phyloP scores from a whole-genome alignment of 306 rosid species.

The Lathyrus sativus region DNA sequence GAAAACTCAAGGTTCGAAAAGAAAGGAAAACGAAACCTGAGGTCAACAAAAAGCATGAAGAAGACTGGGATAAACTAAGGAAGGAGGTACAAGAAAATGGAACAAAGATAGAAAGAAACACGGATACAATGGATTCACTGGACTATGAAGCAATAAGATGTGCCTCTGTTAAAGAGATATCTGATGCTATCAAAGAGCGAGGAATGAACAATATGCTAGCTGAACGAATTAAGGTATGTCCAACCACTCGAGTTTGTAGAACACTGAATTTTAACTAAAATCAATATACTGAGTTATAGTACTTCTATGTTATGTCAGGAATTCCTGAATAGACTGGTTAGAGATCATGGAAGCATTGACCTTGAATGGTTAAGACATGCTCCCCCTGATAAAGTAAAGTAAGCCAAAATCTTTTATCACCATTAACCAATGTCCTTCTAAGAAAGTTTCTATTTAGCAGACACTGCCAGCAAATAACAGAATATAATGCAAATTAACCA shows the following conservation, averaged over 20 bases:
- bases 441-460: conserved; percentile 22
- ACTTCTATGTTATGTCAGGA: conserved; percentile 56
- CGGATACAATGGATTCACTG: conserved; percentile 72
- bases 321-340: conserved; percentile 73
- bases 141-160: conserved; percentile 81
- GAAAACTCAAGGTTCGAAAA: conserved; percentile 50
- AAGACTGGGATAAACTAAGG: conserved; percentile 83
- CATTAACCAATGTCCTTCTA: conserved; percentile 7
- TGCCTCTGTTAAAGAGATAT: conserved; percentile 62
- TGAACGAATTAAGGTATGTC: conserved; percentile 77
- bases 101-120: conserved; percentile 48
- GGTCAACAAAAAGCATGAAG: conserved; percentile 45
- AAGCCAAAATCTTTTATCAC: conserved; percentile 42
- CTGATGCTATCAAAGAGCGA: conserved; percentile 66
- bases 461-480: conserved; percentile 13
- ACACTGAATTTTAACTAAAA: conserved; percentile 17
- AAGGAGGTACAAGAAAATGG: conserved; percentile 54
- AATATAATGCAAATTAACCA: conserved; percentile 35
- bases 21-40: conserved; percentile 50
- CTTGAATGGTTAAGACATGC: conserved; percentile 96
- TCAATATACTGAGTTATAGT: conserved; percentile 16
- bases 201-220: conserved; percentile 98
- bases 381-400: conserved; percentile 87
- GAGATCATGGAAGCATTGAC: conserved; percentile 83
- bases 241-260: conserved; percentile 29